These are phyloP conservation scores for Scenedesmus sp. DNA, from an alignment of 163 green algal genomes.

Conservation along the genomic window DNA sequence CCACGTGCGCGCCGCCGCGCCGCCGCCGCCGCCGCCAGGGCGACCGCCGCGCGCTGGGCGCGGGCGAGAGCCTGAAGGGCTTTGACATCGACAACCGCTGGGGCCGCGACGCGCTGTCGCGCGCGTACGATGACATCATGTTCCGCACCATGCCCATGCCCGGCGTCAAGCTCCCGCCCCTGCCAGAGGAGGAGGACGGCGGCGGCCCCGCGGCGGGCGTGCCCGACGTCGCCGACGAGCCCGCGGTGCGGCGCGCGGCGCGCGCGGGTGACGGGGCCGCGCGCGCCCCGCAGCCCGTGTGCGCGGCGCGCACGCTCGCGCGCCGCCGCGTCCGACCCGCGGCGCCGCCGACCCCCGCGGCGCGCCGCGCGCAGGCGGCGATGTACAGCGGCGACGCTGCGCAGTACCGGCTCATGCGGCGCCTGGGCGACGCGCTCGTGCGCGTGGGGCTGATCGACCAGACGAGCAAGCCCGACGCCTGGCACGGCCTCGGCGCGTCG, in stretches of 20 bases:
- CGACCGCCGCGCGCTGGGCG: constrained; percentile 78
- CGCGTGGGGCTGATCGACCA: constrained; percentile 25
- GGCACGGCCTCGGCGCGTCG: not conserved
- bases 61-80: constrained; percentile 62
- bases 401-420: constrained; percentile 33
- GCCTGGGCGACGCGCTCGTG: constrained; percentile 10
- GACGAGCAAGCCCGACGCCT: not conserved
- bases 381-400: not conserved
- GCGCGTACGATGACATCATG: constrained; percentile 37
- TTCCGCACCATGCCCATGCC: constrained; percentile 36
- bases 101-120: constrained; percentile 46
- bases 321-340: too few species aligned
- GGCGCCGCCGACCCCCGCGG: too few species aligned
- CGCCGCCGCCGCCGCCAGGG: too few species aligned
- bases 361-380: too few species aligned
- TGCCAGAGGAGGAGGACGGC: constrained; percentile 9
- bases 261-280: too few species aligned
- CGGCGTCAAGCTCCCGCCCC: constrained; percentile 34
- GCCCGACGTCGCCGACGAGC: too few species aligned
- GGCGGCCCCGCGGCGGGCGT: not conserved
- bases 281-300: too few species aligned
- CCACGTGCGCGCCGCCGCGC: too few species aligned
- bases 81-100: constrained; percentile 78
- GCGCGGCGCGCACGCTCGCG: too few species aligned
- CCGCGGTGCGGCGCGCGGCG: too few species aligned